These are phyloP conservation scores for Agrocybe praecox DNA, from an alignment of 768 basidiomycete species.

Conservation along the genomic window DNA sequence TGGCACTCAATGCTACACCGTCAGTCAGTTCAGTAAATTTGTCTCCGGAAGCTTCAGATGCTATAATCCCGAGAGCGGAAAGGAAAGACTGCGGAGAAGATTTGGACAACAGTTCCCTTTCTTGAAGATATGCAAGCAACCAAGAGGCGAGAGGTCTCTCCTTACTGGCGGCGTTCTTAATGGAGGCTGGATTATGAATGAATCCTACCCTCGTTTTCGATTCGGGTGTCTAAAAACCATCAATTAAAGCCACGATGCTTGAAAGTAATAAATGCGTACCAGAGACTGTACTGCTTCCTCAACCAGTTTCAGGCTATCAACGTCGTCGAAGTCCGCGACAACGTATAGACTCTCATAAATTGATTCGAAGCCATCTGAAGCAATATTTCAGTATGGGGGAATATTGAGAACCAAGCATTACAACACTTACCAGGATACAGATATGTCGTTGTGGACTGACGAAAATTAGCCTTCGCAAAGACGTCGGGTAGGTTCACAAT, in stretches of 20 bases:
- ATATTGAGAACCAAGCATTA: neutral
- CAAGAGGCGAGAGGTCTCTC: slow-evolving; percentile 38
- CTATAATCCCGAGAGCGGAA: slow-evolving; percentile 34
- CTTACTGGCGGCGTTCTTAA: slow-evolving; percentile 13
- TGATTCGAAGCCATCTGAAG: slow-evolving; percentile 29
- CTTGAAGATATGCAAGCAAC: slow-evolving; percentile 52
- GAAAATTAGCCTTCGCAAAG: slow-evolving; percentile 48
- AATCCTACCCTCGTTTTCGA: slow-evolving; percentile 68
- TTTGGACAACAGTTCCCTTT: slow-evolving; percentile 39
- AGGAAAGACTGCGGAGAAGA: slow-evolving; percentile 41
- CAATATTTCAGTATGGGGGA: neutral
- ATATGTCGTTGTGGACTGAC: slow-evolving; percentile 45
- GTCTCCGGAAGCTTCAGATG: slow-evolving; percentile 3
- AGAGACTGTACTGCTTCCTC: slow-evolving; percentile 66
- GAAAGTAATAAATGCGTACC: slow-evolving; percentile 39
- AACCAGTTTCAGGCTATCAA: slow-evolving; percentile 57
- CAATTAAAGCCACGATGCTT: neutral
- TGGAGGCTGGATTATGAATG: slow-evolving; percentile 65
- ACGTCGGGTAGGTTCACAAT: slow-evolving; percentile 60
- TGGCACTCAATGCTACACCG: slow-evolving; percentile 32
- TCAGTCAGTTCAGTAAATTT: slow-evolving; percentile 33
- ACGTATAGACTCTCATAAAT: slow-evolving; percentile 59
- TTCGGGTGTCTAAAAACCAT: slow-evolving; percentile 38
- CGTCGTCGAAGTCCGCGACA: slow-evolving; percentile 76
- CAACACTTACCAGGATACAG: slow-evolving; percentile 60